A percentile compares a stretch with the other conserved stretches of the same genome.
phyloP scores from a whole-genome alignment of 1,139 yeast species.

The Hansenula sp. region DNA sequence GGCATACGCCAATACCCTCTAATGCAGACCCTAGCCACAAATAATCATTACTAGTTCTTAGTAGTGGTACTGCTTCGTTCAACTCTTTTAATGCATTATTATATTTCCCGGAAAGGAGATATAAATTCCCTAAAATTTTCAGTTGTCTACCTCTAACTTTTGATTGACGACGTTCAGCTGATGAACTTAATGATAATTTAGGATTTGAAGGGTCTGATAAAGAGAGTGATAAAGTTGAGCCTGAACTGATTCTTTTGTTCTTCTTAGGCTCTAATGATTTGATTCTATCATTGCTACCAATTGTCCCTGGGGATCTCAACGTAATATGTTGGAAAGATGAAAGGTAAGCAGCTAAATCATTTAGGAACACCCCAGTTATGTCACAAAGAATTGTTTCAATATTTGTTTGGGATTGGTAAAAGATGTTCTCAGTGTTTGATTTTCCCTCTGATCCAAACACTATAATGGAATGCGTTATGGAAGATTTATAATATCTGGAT shows the following conservation, averaged over 20 bases:
- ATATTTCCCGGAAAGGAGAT: slow-evolving; percentile 74
- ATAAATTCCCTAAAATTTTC: slow-evolving; percentile 74
- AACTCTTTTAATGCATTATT: slow-evolving; percentile 68
- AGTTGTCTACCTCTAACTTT: slow-evolving; percentile 68
- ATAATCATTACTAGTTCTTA: slow-evolving; percentile 66
- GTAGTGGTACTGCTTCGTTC: slow-evolving; percentile 60
- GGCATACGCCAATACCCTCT: slow-evolving; percentile 72
- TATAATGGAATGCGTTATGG: slow-evolving; percentile 61
- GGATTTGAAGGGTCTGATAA: slow-evolving; percentile 24
- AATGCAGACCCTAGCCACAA: slow-evolving; percentile 87
- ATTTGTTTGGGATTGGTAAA: slow-evolving; percentile 15
- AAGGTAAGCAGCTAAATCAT: slow-evolving; percentile 64
- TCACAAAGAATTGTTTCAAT: slow-evolving; percentile 75
- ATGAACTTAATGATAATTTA: slow-evolving; percentile 24
- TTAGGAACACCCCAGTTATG: slow-evolving; percentile 59
- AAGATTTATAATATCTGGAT: slow-evolving; percentile 46
- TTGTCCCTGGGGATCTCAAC: slow-evolving; percentile 67
- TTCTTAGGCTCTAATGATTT: slow-evolving; percentile 11
- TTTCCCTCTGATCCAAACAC: slow-evolving; percentile 39
- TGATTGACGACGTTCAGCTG: slow-evolving; percentile 50
- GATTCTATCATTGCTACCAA: slow-evolving; percentile 29
- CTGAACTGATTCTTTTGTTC: slow-evolving; percentile 22
- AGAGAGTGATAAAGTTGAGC: slow-evolving; percentile 17
- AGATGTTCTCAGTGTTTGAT: slow-evolving; percentile 10
- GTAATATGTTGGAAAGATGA: slow-evolving; percentile 68